Evolutionary conservation across 768 basidiomycete species (phyloP).

Genomic region (Boletus insuetus): DNA sequence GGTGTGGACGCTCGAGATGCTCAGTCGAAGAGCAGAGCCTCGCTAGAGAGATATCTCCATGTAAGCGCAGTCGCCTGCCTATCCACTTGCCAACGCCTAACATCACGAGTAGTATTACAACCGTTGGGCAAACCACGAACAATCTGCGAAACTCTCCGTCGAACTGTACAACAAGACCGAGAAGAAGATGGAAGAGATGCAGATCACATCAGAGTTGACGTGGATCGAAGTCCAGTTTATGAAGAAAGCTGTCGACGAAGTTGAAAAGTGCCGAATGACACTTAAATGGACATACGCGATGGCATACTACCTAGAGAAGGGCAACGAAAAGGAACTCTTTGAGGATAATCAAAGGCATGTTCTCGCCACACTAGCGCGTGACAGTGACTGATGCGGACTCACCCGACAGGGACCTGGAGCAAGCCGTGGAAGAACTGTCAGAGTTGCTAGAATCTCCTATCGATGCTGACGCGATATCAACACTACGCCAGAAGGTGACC

Average conservation of each 20-base stretch:
- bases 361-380: not conserved
- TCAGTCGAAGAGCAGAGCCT: conserved; percentile 86
- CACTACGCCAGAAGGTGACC: conserved; percentile 86
- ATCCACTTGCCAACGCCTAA: not conserved
- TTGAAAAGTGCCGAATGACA: conserved; percentile 87
- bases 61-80: conserved; percentile 44
- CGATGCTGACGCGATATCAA: conserved; percentile 78
- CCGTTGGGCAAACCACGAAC: conserved; percentile 99
- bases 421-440: conserved; percentile 92
- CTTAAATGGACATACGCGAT: conserved; percentile 99
- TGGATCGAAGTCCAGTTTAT: conserved; percentile 99
- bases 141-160: conserved; percentile 93
- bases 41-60: conserved; percentile 93
- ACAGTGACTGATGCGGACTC: not conserved
- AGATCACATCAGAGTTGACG: conserved; percentile 83
- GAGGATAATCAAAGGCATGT: conserved; percentile 93
- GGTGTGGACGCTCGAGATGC: conserved; percentile 88
- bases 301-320: conserved; percentile 92
- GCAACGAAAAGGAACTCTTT: conserved; percentile 92
- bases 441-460: conserved; percentile 91
- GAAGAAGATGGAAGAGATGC: conserved; percentile 99
- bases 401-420: conserved; percentile 75
- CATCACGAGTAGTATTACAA: conserved; percentile 82
- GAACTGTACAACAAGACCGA: conserved; percentile 94
- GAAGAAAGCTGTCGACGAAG: conserved; percentile 95